Base-by-base conservation (phyloP, 352 stramenopile species). In the Aphanomyces stellatus region DNA sequence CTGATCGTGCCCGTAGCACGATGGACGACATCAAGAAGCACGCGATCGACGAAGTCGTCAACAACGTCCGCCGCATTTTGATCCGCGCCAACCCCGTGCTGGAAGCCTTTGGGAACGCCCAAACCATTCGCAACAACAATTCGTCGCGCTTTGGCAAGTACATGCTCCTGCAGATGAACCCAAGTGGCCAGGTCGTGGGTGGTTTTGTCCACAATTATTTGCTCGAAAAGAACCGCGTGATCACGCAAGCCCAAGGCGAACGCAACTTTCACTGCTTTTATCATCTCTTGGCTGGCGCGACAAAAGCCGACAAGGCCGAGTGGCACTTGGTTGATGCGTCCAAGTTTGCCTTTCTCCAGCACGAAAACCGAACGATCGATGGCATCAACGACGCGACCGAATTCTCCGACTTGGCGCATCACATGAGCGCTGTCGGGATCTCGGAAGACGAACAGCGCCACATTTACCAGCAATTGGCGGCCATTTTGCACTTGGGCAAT, bases 221-320 rank as follows among this genome's bases (percentile, higher is more conserved):
- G 51, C 78, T 98, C n/a, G 91, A 98, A 71, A 93, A 94, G 65
- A 93, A 81, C 53, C 87, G 91, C 49, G 82, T 97, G 62, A 88
- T 93, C 60, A 75, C 82, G 65, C 90, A 97, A 46, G 78, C 85
- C 10, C 78, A 87, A 7, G 87, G 83, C 56, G 91, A 98, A 74
- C 87, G 91, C 62, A 97, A 97, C 74, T 98, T 96, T 74, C 91
- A 98, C 77, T 71, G 90, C 22, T 98, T 98, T 73, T 98, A 97
- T 77, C 88, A 97, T 76, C 71, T 98, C 37, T 76, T 96, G 40
- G 76, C 84, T 0, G 88, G 85, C 41, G 87, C 81, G 27, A 82
- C 70, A 6, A 71, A 78, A 5, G 69, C 71, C 2, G 80, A 91
- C 28, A 75, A 73, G 6, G 71, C 76, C 57, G 69, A 76, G 27